Evolutionary conservation across 805 yeast species (phyloP).

Genomic region (Ogataea angusta): DNA sequence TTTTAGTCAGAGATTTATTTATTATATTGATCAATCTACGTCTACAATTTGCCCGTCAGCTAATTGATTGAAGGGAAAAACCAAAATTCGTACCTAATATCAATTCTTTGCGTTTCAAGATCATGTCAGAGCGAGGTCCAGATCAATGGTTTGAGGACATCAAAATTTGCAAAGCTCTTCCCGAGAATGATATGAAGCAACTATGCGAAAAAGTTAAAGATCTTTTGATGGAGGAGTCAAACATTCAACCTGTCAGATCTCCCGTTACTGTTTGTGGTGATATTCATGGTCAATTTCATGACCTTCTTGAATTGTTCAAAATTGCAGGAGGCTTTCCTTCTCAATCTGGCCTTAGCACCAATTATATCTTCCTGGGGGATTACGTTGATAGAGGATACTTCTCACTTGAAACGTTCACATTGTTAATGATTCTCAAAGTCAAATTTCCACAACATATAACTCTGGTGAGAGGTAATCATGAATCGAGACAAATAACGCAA

Average conservation of each 20-base stretch:
- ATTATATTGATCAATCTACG: no score
- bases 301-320: conserved; percentile 82
- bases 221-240: conserved; percentile 91
- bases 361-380: conserved; percentile 89
- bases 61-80: no score
- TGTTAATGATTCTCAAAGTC: conserved; percentile 89
- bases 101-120: neutral
- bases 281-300: conserved; percentile 98
- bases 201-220: conserved; percentile 94
- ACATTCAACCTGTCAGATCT: conserved; percentile 87
- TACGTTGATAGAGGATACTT: conserved; percentile 98
- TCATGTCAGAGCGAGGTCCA: conserved; percentile 76
- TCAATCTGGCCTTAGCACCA: conserved; percentile 42
- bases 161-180: conserved; percentile 81
- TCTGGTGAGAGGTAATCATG: conserved; percentile 96
- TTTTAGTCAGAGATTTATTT: no score
- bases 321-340: conserved; percentile 92
- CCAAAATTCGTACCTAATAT: no score
- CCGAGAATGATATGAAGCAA: conserved; percentile 94
- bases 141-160: conserved; percentile 96
- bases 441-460: conserved; percentile 68
- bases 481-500: conserved; percentile 95
- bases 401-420: conserved; percentile 88
- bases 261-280: conserved; percentile 98
- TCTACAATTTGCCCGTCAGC: no score